These are phyloP conservation scores for Phytopythium delawarense DNA, from an alignment of 352 stramenopile species.

Conservation along the genomic window DNA sequence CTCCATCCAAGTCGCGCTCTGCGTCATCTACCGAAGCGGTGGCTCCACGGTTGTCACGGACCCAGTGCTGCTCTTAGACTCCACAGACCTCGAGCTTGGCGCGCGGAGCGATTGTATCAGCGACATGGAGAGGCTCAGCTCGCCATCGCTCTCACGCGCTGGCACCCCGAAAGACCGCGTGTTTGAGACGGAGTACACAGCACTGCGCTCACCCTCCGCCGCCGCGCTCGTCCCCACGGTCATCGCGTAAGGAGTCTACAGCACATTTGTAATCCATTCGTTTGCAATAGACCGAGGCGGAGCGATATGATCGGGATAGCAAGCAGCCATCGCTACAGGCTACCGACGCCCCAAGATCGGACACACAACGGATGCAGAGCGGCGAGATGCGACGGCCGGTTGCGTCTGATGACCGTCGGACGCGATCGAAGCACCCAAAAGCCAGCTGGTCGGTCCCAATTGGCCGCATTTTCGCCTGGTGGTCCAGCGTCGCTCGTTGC, in stretches of 20 bases:
- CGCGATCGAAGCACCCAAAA: not conserved
- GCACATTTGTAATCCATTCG: not conserved
- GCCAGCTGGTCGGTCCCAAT: not conserved
- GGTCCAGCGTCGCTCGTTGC: not conserved
- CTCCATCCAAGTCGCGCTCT: conserved; percentile 20
- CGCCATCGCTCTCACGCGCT: conserved; percentile 4
- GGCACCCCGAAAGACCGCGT: conserved; percentile 10
- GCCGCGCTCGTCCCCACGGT: not conserved
- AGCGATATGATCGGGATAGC: not conserved
- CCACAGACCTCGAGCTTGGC: conserved; percentile 7
- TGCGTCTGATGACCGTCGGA: not conserved
- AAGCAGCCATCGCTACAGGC: not conserved
- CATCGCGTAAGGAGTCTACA: not conserved
- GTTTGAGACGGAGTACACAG: not conserved
- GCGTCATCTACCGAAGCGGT: conserved; percentile 20
- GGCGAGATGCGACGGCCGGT: not conserved
- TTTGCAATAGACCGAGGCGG: not conserved
- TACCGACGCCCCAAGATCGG: not conserved
- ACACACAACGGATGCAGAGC: not conserved
- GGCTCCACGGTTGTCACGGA: conserved; percentile 2
- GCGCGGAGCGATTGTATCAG: conserved; percentile 5
- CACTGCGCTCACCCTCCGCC: not conserved
- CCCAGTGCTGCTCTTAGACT: conserved; percentile 13
- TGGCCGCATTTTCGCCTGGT: conserved; percentile 6
- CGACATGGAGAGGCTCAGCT: conserved; percentile 7